A percentile compares a stretch with the other conserved stretches of the same genome.
Conservation (phyloP, 78 protist genomes). For the Dictyostelium firmibasis region DNA sequence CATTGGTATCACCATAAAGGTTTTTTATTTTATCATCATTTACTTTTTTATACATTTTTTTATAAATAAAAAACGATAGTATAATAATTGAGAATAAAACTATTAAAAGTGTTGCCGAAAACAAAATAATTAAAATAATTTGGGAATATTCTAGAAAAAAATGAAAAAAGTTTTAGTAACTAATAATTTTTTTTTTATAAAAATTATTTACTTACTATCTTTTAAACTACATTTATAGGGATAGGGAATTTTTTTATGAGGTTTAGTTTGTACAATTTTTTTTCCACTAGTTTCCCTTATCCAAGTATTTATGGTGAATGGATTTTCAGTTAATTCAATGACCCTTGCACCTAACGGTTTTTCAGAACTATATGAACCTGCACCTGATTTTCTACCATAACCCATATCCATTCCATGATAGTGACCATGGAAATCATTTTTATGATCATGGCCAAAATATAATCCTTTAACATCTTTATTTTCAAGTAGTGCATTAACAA, state of each 20-base stretch:
- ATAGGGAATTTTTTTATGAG: neutral
- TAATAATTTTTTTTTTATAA: neutral
- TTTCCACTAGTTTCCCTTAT: conserved; percentile 5
- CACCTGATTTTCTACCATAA: conserved; percentile 42
- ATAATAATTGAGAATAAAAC: neutral
- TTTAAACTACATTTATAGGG: neutral
- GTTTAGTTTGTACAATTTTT: neutral
- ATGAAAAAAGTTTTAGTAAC: neutral
- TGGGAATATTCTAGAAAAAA: neutral
- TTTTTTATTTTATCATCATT: neutral
- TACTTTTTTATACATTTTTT: neutral
- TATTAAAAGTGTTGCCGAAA: neutral
- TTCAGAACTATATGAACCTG: neutral
- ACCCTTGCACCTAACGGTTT: conserved; percentile 27
- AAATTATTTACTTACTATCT: neutral
- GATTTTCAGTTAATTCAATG: neutral
- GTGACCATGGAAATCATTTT: conserved; percentile 29
- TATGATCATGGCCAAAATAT: conserved; percentile 47
- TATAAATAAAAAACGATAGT: neutral
- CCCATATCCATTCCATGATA: conserved; percentile 33
- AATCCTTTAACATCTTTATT: conserved; percentile 14
- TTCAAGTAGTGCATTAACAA: conserved; percentile 19
- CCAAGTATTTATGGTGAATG: conserved; percentile 9
- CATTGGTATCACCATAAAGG: too few species aligned
- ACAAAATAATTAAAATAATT: neutral